Percentiles rank a stretch among this genome's conserved stretches.
These are phyloP conservation scores for Hericium rajendrae DNA, from an alignment of 768 basidiomycete species.

Conservation along the genomic window DNA sequence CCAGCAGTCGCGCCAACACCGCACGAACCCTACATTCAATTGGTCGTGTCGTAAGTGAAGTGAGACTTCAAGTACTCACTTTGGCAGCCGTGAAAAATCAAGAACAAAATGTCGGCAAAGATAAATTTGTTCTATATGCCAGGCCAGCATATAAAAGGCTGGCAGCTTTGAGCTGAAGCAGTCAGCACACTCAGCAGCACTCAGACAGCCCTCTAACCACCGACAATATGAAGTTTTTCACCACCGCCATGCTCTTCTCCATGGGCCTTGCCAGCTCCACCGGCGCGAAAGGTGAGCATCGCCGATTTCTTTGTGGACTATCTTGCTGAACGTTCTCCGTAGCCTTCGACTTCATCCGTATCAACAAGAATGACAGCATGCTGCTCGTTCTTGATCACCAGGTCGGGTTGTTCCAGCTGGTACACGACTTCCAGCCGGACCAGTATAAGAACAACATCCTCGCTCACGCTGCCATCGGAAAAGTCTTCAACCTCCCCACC, in stretches of 20 bases:
- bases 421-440: constrained; percentile 30
- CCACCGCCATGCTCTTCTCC: not conserved
- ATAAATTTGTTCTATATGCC: no score
- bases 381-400: constrained; percentile 43
- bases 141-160: no score
- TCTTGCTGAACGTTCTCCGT: not conserved
- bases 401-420: constrained; percentile 37
- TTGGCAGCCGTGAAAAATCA: no score
- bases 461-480: constrained; percentile 36
- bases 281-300: not conserved
- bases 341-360: constrained; percentile 24
- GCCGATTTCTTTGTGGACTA: not conserved
- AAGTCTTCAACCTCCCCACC: constrained; percentile 36
- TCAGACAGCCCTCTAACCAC: no score
- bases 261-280: not conserved
- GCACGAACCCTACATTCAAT: no score
- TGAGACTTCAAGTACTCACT: no score
- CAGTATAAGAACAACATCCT: constrained; percentile 36
- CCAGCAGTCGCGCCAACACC: no score
- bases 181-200: no score
- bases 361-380: constrained; percentile 35
- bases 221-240: no score
- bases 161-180: no score
- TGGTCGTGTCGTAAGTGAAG: no score
- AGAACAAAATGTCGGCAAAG: no score